Percentiles rank a stretch among this genome's conserved stretches.
These are phyloP conservation scores for Fusarium miscanthi DNA, from an alignment of 2,329 filamentous ascomycete genomes.

Conservation along the genomic window DNA sequence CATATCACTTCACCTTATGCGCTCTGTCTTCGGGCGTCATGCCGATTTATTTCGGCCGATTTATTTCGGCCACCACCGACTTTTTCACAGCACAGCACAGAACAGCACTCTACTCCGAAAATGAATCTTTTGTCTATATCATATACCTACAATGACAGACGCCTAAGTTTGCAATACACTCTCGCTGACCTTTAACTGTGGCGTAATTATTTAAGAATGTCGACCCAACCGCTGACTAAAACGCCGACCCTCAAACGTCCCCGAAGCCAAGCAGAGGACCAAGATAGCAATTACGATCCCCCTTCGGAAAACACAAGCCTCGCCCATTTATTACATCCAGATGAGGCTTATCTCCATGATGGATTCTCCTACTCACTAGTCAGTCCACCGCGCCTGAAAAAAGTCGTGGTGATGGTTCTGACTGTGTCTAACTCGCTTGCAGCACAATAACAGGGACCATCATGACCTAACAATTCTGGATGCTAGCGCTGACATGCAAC, in stretches of 20 bases:
- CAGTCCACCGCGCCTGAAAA: not conserved
- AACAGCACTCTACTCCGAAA: not conserved
- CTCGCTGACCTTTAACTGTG: not conserved
- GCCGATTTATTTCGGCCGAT: slow-evolving; percentile 31
- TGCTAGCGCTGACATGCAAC: not conserved
- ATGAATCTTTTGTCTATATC: not conserved
- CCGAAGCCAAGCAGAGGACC: not conserved
- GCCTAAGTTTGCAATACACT: not conserved
- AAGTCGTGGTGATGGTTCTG: not conserved
- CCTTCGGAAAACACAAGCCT: not conserved
- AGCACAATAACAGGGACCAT: not conserved
- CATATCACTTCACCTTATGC: not conserved
- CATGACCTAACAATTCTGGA: not conserved
- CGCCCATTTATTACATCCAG: not conserved
- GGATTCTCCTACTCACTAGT: not conserved
- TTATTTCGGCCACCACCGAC: slow-evolving; percentile 31
- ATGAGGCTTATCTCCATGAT: not conserved
- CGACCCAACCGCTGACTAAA: not conserved
- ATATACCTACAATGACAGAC: not conserved
- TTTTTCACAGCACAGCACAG: not conserved
- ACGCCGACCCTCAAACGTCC: not conserved
- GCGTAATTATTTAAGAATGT: not conserved
- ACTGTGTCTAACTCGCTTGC: not conserved
- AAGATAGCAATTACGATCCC: not conserved
- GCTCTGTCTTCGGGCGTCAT: not conserved